phyloP scores from a whole-genome alignment of 1,139 yeast genomes.

The Saccharomyces hybrid region DNA sequence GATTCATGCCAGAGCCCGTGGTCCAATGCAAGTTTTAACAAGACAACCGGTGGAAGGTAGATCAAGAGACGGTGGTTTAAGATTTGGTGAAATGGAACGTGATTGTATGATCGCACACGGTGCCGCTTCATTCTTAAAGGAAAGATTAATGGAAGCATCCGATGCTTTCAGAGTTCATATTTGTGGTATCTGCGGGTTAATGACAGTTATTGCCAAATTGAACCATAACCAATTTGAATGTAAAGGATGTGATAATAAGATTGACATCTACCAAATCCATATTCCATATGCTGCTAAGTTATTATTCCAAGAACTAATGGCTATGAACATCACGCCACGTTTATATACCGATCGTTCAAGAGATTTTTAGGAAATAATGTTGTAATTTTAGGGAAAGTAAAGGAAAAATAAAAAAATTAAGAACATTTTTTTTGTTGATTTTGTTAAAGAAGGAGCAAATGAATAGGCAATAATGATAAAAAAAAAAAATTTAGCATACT shows the following conservation, averaged over 20 bases:
- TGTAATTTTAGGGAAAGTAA: conserved; percentile 2
- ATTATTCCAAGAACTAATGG: conserved; percentile 96
- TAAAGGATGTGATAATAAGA: conserved; percentile 96
- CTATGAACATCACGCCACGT: conserved; percentile 93
- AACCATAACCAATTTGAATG: conserved; percentile 97
- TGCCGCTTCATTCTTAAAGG: conserved; percentile 95
- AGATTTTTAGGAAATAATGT: conserved; percentile 22
- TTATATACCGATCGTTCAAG: conserved; percentile 58
- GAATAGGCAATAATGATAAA: not conserved
- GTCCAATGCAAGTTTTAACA: conserved; percentile 96
- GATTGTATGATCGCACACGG: conserved; percentile 99
- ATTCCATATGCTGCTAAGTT: conserved; percentile 97
- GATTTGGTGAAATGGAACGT: conserved; percentile 99
- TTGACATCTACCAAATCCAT: conserved; percentile 94
- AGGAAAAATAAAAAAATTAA: conserved; percentile 4
- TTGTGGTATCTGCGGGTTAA: conserved; percentile 96
- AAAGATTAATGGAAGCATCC: conserved; percentile 96
- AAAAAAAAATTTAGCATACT: not conserved
- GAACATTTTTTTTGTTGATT: not conserved
- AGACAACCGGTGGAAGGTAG: conserved; percentile 99
- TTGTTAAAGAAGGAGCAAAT: not conserved
- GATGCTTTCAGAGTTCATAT: conserved; percentile 98
- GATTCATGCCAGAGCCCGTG: conserved; percentile 99
- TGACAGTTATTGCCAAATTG: conserved; percentile 94
- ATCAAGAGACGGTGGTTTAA: conserved; percentile 98